A percentile compares a stretch with the other conserved stretches of the same genome.
These are phyloP conservation scores for Rhipidocladum racemiflorum DNA, from an alignment of 176 grass and related monocot genomes.

Conservation along the genomic window DNA sequence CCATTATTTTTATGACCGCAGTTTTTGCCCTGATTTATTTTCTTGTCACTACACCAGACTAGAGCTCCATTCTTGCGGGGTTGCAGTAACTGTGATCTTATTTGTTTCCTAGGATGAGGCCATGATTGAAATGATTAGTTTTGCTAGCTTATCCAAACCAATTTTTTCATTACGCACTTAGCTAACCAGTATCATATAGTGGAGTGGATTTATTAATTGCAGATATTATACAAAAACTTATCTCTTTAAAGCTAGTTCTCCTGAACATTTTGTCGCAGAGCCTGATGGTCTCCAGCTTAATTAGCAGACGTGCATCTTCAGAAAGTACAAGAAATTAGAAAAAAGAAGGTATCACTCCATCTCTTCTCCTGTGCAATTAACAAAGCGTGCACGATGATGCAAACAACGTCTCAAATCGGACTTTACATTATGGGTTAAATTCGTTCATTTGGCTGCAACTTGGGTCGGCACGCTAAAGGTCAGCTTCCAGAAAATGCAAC, in stretches of 20 bases:
- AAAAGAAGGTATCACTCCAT: not conserved
- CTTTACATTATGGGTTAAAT: slow-evolving; percentile 15
- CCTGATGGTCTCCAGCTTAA: not conserved
- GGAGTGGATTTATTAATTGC: not conserved
- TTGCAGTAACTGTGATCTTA: not conserved
- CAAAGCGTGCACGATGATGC: not conserved
- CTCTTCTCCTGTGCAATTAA: not conserved
- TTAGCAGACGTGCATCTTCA: not conserved
- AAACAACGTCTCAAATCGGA: not conserved
- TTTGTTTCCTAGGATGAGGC: slow-evolving; percentile 20
- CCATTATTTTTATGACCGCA: not conserved
- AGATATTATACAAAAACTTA: not conserved
- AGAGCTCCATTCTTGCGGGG: not conserved
- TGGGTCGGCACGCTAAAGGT: slow-evolving; percentile 25
- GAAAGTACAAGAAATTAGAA: not conserved
- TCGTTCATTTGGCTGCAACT: not conserved
- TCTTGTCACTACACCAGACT: not conserved
- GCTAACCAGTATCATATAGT: not conserved
- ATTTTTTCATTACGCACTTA: not conserved
- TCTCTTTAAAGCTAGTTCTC: not conserved
- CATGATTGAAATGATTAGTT: slow-evolving; percentile 6
- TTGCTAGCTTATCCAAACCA: not conserved
- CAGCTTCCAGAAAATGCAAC: slow-evolving; percentile 15
- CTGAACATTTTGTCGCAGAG: not conserved
- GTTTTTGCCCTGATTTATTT: not conserved